Base-by-base conservation (phyloP, 129 eudicot species). In the Artemisia annua region DNA sequence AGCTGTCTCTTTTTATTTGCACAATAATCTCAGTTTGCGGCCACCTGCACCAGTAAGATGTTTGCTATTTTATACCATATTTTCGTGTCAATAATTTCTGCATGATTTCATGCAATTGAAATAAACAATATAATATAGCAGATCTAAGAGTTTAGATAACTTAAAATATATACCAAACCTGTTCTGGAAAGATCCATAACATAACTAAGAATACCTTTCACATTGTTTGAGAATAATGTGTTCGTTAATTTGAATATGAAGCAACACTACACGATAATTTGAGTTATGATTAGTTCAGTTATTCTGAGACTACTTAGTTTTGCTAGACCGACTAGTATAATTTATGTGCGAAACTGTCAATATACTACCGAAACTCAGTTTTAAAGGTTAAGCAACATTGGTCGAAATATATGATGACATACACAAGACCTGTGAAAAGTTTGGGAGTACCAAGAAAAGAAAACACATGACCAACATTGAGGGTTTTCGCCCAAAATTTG, bases 31-130 rank as follows among this genome's bases (percentile, higher is more conserved):
- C 72, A 64, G 69, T 71, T 71, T 71, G 63, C 13, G 55, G 57
- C 78, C 69, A 67, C 44, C 68, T 78, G 78, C 53, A 78, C 82
- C 82, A 78, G 72, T 78, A 18, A 78, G 17, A 71, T 13, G 65
- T 22, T 22, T n/a, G 46, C 22, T 54, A 64, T 55, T 28, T 74
- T 48, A 53, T 52, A 32, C 18, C 72, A 78, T 71, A 78, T 78
- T 48, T 54, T 48, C 54, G 20, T 63, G 64, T 51, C 77, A 78
- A 78, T 63, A 78, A 53, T 63, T 68, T 50, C 46, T 76, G 80
- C 80, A 67, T 76, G 62, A 67, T 56, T 44, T 67, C 19, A 15
- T 44, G 73, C 63, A 4, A 66, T 3, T 26, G 48, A 18, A 66
- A 66, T 66, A 55, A 12, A 70, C 11, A 49, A 16, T 48, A 46